Percentiles rank a stretch among this genome's conserved stretches.
Evolutionary conservation across 2,329 filamentous ascomycete genomes (phyloP).

Genomic region (Fusarium vanettenii): DNA sequence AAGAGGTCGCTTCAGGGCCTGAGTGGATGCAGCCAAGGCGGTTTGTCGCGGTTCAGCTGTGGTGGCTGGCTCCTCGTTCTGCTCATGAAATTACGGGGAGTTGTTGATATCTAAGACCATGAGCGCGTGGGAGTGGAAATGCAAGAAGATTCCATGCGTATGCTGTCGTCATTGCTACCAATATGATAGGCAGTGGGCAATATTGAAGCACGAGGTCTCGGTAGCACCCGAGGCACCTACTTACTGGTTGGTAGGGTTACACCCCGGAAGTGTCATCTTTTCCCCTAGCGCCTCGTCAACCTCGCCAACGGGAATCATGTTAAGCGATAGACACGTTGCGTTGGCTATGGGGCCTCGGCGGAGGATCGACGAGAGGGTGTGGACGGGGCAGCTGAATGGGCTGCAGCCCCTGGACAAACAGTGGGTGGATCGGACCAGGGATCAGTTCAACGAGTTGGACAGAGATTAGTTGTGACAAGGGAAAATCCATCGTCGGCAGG

Average conservation of each 20-base stretch:
- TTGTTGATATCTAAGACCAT: background rate
- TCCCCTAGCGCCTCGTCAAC: background rate
- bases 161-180: background rate
- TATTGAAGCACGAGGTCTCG: slow-evolving; percentile 1
- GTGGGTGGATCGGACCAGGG: background rate
- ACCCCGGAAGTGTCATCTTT: background rate
- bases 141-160: background rate
- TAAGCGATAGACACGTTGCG: slow-evolving; percentile 4
- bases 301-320: slow-evolving; percentile 18
- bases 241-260: background rate
- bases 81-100: background rate
- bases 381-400: background rate
- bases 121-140: background rate
- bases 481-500: background rate
- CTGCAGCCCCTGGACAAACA: background rate
- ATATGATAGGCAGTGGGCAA: slow-evolving; percentile 2
- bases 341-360: background rate
- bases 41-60: background rate
- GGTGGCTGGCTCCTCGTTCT: background rate
- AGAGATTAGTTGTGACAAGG: background rate
- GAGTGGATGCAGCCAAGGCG: background rate
- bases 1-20: slow-evolving; percentile 4
- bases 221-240: background rate
- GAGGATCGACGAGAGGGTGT: background rate
- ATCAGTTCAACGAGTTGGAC: background rate